Conservation (phyloP, 345 rosid genomes). For the Salix dunnii region DNA sequence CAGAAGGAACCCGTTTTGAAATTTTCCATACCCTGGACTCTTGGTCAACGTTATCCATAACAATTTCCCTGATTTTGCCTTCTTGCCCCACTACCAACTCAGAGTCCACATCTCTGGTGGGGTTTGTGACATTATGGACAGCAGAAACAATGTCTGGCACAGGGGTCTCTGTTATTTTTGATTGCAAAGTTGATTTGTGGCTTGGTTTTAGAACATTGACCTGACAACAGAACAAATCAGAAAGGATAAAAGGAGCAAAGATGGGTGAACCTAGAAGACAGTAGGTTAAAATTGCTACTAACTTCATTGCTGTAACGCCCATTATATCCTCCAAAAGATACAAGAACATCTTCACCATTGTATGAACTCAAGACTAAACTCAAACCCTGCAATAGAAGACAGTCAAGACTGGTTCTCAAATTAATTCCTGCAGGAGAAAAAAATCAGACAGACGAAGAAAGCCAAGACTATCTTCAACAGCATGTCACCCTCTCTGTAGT, state of each 20-base stretch:
- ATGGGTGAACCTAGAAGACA: not conserved
- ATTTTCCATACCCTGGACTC: slow-evolving; percentile 47
- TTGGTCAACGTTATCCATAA: slow-evolving; percentile 59
- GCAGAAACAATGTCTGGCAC: slow-evolving; percentile 83
- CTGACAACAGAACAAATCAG: slow-evolving; percentile 37
- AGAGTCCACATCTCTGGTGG: slow-evolving; percentile 80
- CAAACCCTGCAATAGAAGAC: slow-evolving; percentile 59
- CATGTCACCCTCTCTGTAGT: not conserved
- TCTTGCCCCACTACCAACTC: slow-evolving; percentile 73
- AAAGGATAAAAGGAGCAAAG: slow-evolving; percentile 11
- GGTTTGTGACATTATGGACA: slow-evolving; percentile 53
- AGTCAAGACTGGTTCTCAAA: not conserved
- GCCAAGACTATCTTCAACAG: not conserved
- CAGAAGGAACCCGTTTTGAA: not conserved
- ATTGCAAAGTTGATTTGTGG: slow-evolving; percentile 79
- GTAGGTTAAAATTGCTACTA: slow-evolving; percentile 16
- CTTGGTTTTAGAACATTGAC: slow-evolving; percentile 91
- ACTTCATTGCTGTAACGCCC: slow-evolving; percentile 96
- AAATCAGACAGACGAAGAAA: not conserved
- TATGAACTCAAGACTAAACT: slow-evolving; percentile 81
- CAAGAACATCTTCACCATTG: slow-evolving; percentile 78
- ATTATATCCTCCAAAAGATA: slow-evolving; percentile 95
- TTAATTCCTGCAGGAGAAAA: not conserved
- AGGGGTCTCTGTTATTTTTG: slow-evolving; percentile 52
- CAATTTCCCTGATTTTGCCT: slow-evolving; percentile 84